Evolutionary conservation across 768 basidiomycete species (phyloP), one percentile per base, ranked within the genome.

Genomic region (Cyclocybe aegerita): DNA sequence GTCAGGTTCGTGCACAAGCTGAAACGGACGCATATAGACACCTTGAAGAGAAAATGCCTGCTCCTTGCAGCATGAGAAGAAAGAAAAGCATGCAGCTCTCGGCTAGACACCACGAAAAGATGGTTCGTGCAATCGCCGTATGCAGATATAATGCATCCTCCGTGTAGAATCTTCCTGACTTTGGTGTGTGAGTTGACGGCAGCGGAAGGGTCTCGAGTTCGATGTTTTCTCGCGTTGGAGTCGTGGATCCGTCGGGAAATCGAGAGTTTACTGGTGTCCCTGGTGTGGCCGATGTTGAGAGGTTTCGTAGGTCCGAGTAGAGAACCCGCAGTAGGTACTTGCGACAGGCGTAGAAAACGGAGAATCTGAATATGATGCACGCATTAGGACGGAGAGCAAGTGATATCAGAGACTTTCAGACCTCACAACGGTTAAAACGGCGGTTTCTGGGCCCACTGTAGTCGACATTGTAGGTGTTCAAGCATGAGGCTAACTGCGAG

Each of bases 11-110:
- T 54, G 11, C 4, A 30, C 1, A 41, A 15, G 3, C 8, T 16
- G 29, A 16, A 23, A 11, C 34, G 29, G 33, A 35, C 23, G 15
- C 17, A 36, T 15, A 4, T 29, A 73, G 84, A 50, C 42, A 90
- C 88, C 67, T 64, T 9, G 82, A 60, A 33, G 77, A 70, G 34
- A 91, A 72, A 1, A 83, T 38, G 36, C 75, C 70, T 41, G 82
- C 46, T 2, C 78, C 86, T 67, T 93, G 90, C n/a, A 80, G 76
- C 66, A 92, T 79, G 4, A 93, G 70, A 49, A 93, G 71, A 9
- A 82, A 54, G 59, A 92, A 92, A 52, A 93, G 69, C 58, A 81
- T 78, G 54, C 83, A 85, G 45, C 84, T 81, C 67, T 92, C 91
- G 1, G 86, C 78, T 63, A 92, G 89, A 58, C 83, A 85, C 31